Evolutionary conservation across 148 eudicot genomes (phyloP), one percentile per base, ranked within the genome.

Genomic region (Suaeda aralocaspica): DNA sequence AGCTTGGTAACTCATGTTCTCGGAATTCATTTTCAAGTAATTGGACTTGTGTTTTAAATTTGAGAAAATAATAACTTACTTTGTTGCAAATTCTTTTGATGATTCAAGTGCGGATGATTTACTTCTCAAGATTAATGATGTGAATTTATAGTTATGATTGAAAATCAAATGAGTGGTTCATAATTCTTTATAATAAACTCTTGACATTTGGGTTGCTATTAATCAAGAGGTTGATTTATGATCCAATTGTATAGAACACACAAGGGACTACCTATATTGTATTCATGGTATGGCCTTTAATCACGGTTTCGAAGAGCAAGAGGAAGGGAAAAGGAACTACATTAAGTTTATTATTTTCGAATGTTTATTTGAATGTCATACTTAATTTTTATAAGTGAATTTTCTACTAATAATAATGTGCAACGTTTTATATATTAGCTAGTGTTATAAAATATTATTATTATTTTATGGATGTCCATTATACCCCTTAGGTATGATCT

Each of bases 1-100:
- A 67, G 67, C 56, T 13, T 50, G 73, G 71, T 74, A 71, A 73
- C 79, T 81, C 14, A 56, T 2, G 15, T 66, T 66, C 4, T 73
- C 64, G 13, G 59, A 6, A 41, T 39, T 9, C 64, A 59, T 59
- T 5, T 59, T 59, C 12, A 5, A 6, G 1, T 58, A 58, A 58
- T 58, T 13, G 61, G 29, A 14, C 5, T 58, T 58, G 58, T 6
- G 49, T 51, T 58, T 58, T 58, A 30, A 28, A 34, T 15, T 58
- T 28, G 22, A 53, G 58, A 22, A 26, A 58, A 13, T 1, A 58
- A 26, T 22, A 25, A 55, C 2, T 58, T 28, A 2, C 4, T 58
- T 29, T 58, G 33, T 58, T 58, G 12, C 16, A 21, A 28, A 26
- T 2, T 58, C 36, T 58, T 58, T 49, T 49, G 22, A 36, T 28